These are phyloP conservation scores for Mycena alexandri DNA, from an alignment of 768 basidiomycete species.

Conservation along the genomic window DNA sequence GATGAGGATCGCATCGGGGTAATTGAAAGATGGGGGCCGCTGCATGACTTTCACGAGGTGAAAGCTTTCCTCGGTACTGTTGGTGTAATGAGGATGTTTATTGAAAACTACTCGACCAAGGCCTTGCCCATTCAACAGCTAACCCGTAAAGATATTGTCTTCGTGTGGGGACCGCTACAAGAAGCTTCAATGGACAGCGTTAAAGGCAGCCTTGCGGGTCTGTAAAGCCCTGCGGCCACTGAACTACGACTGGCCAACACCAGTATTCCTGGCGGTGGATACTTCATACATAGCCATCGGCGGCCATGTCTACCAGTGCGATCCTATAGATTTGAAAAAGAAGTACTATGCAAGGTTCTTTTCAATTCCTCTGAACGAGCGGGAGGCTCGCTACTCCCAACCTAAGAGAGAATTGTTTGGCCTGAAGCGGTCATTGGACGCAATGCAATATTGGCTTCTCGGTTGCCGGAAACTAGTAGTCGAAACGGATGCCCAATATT, in stretches of 20 bases:
- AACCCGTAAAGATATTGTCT: too few relatives aligned
- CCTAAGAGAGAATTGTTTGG: constrained; percentile 57
- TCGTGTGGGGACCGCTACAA: too few relatives aligned
- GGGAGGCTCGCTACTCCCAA: constrained; percentile 51
- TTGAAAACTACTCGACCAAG: too few relatives aligned
- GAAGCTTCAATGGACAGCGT: too few relatives aligned
- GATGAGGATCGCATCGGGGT: constrained; percentile 10
- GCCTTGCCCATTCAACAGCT: too few relatives aligned
- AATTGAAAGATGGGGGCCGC: not conserved
- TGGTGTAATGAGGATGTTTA: not conserved
- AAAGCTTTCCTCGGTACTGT: not conserved
- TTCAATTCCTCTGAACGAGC: constrained; percentile 52
- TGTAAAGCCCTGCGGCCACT: not conserved
- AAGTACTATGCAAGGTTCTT: not conserved
- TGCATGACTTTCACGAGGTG: not conserved
- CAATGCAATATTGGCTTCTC: constrained; percentile 36
- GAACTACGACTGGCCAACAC: not conserved
- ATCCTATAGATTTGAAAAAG: not conserved
- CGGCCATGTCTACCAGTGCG: not conserved
- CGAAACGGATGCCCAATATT: constrained; percentile 49
- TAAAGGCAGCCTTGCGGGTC: too few relatives aligned
- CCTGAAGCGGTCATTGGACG: constrained; percentile 42
- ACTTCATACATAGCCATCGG: not conserved
- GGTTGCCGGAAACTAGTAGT: constrained; percentile 47
- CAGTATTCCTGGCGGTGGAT: not conserved